These are phyloP conservation scores for Rhizoclosmatium globosum DNA, from an alignment of 192 early-diverging fungal species.

Conservation along the genomic window DNA sequence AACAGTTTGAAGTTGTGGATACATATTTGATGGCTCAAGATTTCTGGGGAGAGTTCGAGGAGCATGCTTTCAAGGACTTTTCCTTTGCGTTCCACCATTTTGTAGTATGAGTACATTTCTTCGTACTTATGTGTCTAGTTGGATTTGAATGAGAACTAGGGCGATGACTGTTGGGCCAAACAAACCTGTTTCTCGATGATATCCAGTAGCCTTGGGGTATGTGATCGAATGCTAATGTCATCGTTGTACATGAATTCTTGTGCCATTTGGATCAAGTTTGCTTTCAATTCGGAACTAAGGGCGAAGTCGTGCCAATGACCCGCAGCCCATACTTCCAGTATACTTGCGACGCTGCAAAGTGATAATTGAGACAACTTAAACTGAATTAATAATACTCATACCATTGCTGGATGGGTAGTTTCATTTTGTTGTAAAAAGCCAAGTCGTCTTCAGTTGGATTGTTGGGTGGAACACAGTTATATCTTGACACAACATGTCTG, in stretches of 20 bases:
- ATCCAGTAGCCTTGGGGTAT: slow-evolving; percentile 43
- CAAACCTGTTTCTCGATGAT: slow-evolving; percentile 52
- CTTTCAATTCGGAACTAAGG: slow-evolving; percentile 49
- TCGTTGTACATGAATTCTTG: slow-evolving; percentile 44
- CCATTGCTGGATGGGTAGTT: slow-evolving; percentile 58
- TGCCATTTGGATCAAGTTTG: slow-evolving; percentile 54
- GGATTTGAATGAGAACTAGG: neutral
- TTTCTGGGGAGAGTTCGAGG: slow-evolving; percentile 50
- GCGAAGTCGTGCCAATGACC: slow-evolving; percentile 69
- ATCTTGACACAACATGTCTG: slow-evolving; percentile 54
- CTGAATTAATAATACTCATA: slow-evolving; percentile 17
- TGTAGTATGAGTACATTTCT: slow-evolving; percentile 57
- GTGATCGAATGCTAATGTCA: slow-evolving; percentile 40
- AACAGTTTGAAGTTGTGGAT: slow-evolving; percentile 65
- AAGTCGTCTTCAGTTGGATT: slow-evolving; percentile 56
- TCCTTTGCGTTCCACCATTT: slow-evolving; percentile 52
- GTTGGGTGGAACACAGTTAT: slow-evolving; percentile 53
- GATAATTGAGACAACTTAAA: neutral
- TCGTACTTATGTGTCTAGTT: slow-evolving; percentile 49
- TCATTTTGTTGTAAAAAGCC: slow-evolving; percentile 55
- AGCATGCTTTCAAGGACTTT: slow-evolving; percentile 64
- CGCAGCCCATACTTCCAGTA: slow-evolving; percentile 58
- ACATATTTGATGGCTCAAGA: slow-evolving; percentile 61
- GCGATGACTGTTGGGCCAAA: neutral
- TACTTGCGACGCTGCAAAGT: slow-evolving; percentile 45